A percentile compares a stretch with the other conserved stretches of the same genome.
Conservation (phyloP, 495 filamentous ascomycete species). For the Penicillium daleae region DNA sequence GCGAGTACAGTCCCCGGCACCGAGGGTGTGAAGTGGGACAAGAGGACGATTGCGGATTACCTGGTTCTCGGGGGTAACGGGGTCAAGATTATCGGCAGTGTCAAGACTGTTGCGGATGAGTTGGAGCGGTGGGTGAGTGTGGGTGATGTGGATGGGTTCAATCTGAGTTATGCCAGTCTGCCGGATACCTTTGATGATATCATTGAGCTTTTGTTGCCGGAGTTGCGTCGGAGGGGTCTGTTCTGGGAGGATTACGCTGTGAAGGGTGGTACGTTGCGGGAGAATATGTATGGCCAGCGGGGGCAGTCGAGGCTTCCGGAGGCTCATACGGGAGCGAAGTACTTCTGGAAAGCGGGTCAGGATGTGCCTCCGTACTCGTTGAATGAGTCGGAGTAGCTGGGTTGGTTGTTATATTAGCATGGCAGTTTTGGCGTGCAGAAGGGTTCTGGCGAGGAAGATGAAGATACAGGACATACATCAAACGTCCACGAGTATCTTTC, state of each 20-base stretch:
- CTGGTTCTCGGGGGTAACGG: conserved; percentile 62
- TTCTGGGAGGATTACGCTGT: conserved; percentile 53
- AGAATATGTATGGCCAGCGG: conserved; percentile 43
- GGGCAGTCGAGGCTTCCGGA: conserved; percentile 46
- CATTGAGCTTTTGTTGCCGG: conserved; percentile 51
- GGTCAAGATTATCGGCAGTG: conserved; percentile 58
- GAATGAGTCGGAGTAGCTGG: conserved; percentile 17
- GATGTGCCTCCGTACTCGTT: conserved; percentile 35
- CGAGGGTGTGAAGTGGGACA: conserved; percentile 60
- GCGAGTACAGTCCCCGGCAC: conserved; percentile 44
- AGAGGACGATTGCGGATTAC: conserved; percentile 63
- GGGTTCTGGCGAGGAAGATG: too few species aligned
- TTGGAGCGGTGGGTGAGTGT: conserved; percentile 64
- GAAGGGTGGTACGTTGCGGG: conserved; percentile 48
- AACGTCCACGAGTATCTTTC: too few species aligned
- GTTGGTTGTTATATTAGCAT: too few species aligned
- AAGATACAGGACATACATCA: too few species aligned
- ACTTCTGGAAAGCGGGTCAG: conserved; percentile 47
- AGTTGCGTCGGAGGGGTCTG: conserved; percentile 49
- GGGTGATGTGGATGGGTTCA: conserved; percentile 67
- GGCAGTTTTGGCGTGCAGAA: too few species aligned
- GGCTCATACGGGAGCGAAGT: conserved; percentile 50
- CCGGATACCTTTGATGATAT: conserved; percentile 68
- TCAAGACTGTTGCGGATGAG: conserved; percentile 61
- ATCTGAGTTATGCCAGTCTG: conserved; percentile 60